Evolutionary conservation across 345 rosid species (phyloP).

Genomic region (Acer negundo): DNA sequence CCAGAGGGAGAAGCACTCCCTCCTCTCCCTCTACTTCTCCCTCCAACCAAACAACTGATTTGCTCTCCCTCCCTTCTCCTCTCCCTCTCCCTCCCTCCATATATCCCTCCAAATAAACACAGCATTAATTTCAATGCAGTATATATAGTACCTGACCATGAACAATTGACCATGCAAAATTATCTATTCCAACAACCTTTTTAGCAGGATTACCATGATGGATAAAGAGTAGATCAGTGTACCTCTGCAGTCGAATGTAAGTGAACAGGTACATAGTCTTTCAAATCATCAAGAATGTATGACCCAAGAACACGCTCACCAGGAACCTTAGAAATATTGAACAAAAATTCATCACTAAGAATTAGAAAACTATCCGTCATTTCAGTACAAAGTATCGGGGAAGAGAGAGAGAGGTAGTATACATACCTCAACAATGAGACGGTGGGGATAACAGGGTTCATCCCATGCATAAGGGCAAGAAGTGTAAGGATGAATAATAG

Average conservation of each 20-base stretch:
- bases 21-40: too few relatives aligned
- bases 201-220: neutral
- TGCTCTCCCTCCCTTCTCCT: too few relatives aligned
- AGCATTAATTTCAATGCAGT: neutral
- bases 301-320: conserved; percentile 85
- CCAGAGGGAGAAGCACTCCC: too few relatives aligned
- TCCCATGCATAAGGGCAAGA: conserved; percentile 97
- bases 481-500: conserved; percentile 70
- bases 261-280: conserved; percentile 57
- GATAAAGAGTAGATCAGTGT: conserved; percentile 15
- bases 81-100: too few relatives aligned
- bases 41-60: too few relatives aligned
- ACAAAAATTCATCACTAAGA: conserved; percentile 13
- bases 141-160: neutral
- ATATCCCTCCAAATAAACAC: too few relatives aligned
- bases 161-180: neutral
- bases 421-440: conserved; percentile 80
- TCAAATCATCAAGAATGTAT: conserved; percentile 76
- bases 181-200: neutral
- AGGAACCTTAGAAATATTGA: conserved; percentile 59
- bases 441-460: conserved; percentile 91
- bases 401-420: conserved; percentile 9
- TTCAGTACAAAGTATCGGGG: neutral
- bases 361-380: conserved; percentile 4
- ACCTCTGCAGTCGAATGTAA: conserved; percentile 83